Evolutionary conservation across 345 rosid species (phyloP), one percentile per base, ranked within the genome.

Genomic region (Citrus sinensis): DNA sequence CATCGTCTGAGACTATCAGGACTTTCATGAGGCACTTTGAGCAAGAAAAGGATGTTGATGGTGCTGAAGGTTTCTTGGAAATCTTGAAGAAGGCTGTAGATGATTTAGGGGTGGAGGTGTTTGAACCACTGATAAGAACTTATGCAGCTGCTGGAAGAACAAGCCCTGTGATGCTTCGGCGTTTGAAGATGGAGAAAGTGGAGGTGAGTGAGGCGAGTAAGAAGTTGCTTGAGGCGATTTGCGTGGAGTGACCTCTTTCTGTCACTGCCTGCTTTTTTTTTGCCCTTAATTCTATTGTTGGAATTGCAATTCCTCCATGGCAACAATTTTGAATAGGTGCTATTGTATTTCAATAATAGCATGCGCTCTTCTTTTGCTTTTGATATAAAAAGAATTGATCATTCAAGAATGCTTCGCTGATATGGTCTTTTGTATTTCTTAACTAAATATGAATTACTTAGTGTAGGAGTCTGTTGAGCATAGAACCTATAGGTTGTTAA

Each of bases 101-200:
- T 62, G 68, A 74, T 55, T 74, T 96, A 17, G 95, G 92, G 5
- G 85, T 67, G 35, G 90, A 90, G 46, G 90, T 92, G 67, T 94
- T 88, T 62, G 99, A 94, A 74, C 74, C 93, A 55, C 75, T 96
- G 88, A 90, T 96, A 64, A 89, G 98, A 85, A 94, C 97, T 75
- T 96, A 96, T 69, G 94, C 94, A 32, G 97, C 91, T 68, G 93
- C 92, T 20, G 92, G 94, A 80, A 89, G 88, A 89, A 92, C 85
- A 65, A 91, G 87, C 79, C 90, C 89, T 35, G 63, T 75, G 11
- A 84, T 96, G 93, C 88, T 70, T 20, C 86, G 86, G 16, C 85
- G 92, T 19, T 55, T 94, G 84, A 94, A 92, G 93, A 94, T 92
- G 97, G 97, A 94, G 74, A 91, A 91, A 51, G 88, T 92, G 56